These are phyloP conservation scores for Aphanomyces invadans DNA, from an alignment of 352 stramenopile species.

Conservation along the genomic window DNA sequence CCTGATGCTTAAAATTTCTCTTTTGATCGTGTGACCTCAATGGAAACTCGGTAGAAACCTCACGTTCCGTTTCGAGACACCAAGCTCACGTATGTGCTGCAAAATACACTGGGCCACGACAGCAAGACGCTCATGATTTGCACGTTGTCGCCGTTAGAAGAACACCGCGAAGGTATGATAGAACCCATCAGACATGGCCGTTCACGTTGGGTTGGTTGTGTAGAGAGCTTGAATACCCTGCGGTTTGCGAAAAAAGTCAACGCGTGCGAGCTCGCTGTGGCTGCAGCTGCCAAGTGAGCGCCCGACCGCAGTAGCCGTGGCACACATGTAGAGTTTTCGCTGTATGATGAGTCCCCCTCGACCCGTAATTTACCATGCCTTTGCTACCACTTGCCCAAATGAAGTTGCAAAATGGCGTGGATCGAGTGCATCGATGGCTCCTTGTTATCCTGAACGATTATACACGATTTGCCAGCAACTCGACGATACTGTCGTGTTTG, in stretches of 20 bases:
- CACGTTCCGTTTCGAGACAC: slow-evolving; percentile 86
- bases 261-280: slow-evolving; percentile 76
- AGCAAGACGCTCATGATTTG: slow-evolving; percentile 90
- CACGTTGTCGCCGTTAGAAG: slow-evolving; percentile 68
- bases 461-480: neutral
- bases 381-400: too few species aligned
- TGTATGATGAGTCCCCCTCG: too few species aligned
- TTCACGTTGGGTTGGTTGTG: neutral
- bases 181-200: neutral
- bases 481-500: slow-evolving; percentile 1
- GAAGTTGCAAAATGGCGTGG: too few species aligned
- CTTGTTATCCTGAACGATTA: too few species aligned
- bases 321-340: too few species aligned
- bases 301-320: too few species aligned
- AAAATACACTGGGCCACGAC: slow-evolving; percentile 73
- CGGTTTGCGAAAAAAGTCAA: slow-evolving; percentile 85
- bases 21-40: neutral
- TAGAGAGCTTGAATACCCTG: slow-evolving; percentile 78
- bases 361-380: neutral
- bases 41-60: slow-evolving; percentile 10
- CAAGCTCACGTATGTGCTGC: slow-evolving; percentile 83
- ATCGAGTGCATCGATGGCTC: too few species aligned
- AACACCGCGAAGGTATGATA: slow-evolving; percentile 45
- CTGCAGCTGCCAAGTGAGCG: too few species aligned
- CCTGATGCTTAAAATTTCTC: neutral